These are phyloP conservation scores for Blastocystis sp. DNA, from an alignment of 352 stramenopile species.

Conservation along the genomic window DNA sequence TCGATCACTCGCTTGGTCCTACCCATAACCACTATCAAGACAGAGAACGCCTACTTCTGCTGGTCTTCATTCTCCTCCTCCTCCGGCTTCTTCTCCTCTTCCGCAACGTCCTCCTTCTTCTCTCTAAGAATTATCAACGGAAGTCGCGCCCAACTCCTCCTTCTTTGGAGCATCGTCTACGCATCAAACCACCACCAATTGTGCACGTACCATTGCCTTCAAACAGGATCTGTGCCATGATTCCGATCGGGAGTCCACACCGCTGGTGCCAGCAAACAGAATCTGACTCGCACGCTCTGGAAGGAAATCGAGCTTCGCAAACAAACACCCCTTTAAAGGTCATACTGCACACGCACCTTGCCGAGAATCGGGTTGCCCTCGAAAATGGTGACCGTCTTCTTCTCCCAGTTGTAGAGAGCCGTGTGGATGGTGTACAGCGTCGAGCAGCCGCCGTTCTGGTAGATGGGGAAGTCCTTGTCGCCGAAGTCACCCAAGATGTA, in stretches of 20 bases:
- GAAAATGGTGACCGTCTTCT: slow-evolving; percentile 62
- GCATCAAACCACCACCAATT: background rate
- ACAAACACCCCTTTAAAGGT: slow-evolving; percentile 37
- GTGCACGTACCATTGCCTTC: background rate
- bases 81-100: background rate
- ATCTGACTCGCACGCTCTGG: background rate
- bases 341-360: slow-evolving; percentile 49
- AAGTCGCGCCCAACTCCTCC: background rate
- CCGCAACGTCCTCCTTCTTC: background rate
- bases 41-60: slow-evolving; percentile 12
- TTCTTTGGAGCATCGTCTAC: background rate
- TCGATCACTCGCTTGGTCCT: slow-evolving; percentile 36
- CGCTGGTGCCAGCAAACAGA: slow-evolving; percentile 4
- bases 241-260: too few relatives aligned
- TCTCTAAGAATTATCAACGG: background rate
- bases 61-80: background rate
- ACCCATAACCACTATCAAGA: background rate
- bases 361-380: slow-evolving; percentile 55
- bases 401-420: slow-evolving; percentile 23
- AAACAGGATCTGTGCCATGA: slow-evolving; percentile 13
- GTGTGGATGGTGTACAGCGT: slow-evolving; percentile 68
- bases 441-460: slow-evolving; percentile 59
- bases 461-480: slow-evolving; percentile 66
- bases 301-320: background rate
- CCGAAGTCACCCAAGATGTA: slow-evolving; percentile 48